Evolutionary conservation across 371 early-diverging fungal species (phyloP), one percentile per base, ranked within the genome.

Genomic region (Rhizomucor miehei): DNA sequence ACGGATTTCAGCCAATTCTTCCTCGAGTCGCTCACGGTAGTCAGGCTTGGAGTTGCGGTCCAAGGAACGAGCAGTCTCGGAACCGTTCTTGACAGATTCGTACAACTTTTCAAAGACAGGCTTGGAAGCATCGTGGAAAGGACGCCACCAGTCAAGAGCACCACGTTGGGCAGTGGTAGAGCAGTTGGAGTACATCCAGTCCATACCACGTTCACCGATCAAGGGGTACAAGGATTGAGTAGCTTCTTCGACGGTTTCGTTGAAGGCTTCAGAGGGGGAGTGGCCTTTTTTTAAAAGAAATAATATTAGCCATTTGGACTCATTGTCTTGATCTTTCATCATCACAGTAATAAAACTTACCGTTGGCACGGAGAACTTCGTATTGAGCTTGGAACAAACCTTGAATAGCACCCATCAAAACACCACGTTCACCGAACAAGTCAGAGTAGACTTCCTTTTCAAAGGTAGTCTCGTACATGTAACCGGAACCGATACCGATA

Each of bases 171-270:
- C 91, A 44, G 98, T 96, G 59, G 95, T 95, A 29, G 92, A 92
- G 85, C 98, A 97, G 89, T 93, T 93, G 75, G 92, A 66, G 77
- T 88, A 91, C 92, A 91, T 90, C 94, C 95, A 95, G 79, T 94
- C 95, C 95, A 96, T 95, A 66, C 98, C 98, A 65, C 93, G 91
- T 60, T 89, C 92, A 70, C 94, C 95, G 65, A 97, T 91, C 71
- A 97, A 84, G 41, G 98, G 98, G 76, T 94, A 94, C 44, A 97
- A 86, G 45, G 95, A 94, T 77, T 97, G 96, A 12, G 98, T 97
- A 52, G 96, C 98, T 77, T 97, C 98, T 82, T 97, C 98, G 62
- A 97, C 98, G 60, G 98, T 97, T 78, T 97, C 98, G 80, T 97
- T 97, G 86, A 95, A 97, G 13, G 98, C 98, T 80, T 97, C 98